Conservation (phyloP, 177 flowering plant species). For the Tripterygium wilfordii region DNA sequence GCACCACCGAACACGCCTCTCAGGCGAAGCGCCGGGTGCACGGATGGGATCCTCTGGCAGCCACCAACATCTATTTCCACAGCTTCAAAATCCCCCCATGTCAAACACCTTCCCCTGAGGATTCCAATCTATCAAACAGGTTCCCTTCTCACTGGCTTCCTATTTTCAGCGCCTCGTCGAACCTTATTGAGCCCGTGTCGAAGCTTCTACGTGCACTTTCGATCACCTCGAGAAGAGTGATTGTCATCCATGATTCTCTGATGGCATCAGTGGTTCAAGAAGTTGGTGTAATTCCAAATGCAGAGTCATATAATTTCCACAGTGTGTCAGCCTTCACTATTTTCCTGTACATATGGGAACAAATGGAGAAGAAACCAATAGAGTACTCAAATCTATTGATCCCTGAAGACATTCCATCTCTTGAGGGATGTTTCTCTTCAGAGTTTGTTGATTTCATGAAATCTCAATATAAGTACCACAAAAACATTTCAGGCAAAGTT, state of each 20-base stretch:
- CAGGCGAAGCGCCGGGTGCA: conserved; percentile 43
- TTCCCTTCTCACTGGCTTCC: conserved; percentile 42
- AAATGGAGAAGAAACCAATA: conserved; percentile 2
- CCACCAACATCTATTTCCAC: conserved; percentile 37
- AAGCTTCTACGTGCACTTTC: conserved; percentile 27
- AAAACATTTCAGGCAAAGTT: conserved; percentile 20
- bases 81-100: conserved; percentile 28
- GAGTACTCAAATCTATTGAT: not conserved
- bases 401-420: conserved; percentile 9
- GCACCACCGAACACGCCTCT: conserved; percentile 38
- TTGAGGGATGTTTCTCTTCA: conserved; percentile 17
- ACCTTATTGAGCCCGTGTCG: conserved; percentile 38
- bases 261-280: conserved; percentile 47
- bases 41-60: conserved; percentile 20
- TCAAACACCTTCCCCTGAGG: conserved; percentile 18
- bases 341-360: conserved; percentile 15
- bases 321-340: conserved; percentile 26
- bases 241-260: conserved; percentile 39
- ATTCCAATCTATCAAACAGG: not conserved
- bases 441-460: conserved; percentile 22
- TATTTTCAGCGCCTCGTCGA: conserved; percentile 11
- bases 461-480: conserved; percentile 3
- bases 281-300: conserved; percentile 22
- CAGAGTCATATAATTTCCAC: conserved; percentile 40
- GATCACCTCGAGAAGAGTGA: conserved; percentile 13